Conservation (phyloP, 345 rosid species). For the Salix purpurea region DNA sequence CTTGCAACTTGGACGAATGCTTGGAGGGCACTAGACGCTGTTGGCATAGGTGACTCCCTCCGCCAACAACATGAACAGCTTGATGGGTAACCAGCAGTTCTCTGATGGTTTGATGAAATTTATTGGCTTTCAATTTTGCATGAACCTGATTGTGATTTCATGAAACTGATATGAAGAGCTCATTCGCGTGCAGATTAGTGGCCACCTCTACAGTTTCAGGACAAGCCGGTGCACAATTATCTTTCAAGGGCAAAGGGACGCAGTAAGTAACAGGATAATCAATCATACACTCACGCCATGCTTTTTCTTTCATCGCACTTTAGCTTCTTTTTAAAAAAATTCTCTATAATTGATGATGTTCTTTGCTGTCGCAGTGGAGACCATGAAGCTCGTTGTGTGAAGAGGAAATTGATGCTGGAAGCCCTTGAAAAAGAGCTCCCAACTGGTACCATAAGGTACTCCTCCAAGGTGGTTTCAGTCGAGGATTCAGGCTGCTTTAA, state of each 20-base stretch:
- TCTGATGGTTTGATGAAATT: too few relatives aligned
- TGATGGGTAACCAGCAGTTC: conserved; percentile 23
- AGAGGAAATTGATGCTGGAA: conserved; percentile 54
- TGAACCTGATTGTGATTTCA: too few relatives aligned
- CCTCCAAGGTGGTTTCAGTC: conserved; percentile 58
- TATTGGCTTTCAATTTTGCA: too few relatives aligned
- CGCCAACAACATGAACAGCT: conserved; percentile 39
- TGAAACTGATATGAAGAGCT: too few relatives aligned
- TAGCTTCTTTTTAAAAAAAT: too few relatives aligned
- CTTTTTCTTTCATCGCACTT: too few relatives aligned
- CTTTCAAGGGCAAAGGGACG: conserved; percentile 18
- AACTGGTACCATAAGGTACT: conserved; percentile 50
- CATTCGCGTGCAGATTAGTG: conserved; percentile 28
- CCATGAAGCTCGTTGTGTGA: conserved; percentile 48
- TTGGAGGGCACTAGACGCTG: conserved; percentile 70
- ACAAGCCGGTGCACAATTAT: background rate
- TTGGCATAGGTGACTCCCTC: conserved; percentile 46
- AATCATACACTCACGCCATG: background rate
- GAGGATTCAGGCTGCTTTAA: conserved; percentile 53
- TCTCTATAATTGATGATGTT: background rate
- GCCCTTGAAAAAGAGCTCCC: conserved; percentile 54
- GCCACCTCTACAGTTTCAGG: conserved; percentile 23
- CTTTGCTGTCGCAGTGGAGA: conserved; percentile 26
- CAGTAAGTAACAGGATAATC: conserved; percentile 23
- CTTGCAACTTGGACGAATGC: conserved; percentile 51